phyloP scores from a whole-genome alignment of 2,329 filamentous ascomycete species.

The Cercospora janseana region DNA sequence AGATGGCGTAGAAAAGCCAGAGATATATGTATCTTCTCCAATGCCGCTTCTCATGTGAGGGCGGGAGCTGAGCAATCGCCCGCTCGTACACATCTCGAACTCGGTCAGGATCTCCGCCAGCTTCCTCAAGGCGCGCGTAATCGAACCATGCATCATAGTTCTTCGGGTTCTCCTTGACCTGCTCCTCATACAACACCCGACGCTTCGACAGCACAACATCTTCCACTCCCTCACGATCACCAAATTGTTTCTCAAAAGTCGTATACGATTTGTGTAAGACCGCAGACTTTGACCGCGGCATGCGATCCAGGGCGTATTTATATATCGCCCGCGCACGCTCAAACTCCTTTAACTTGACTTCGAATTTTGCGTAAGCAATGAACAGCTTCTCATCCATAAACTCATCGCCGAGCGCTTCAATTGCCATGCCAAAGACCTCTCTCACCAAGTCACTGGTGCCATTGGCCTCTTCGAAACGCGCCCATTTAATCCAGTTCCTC shows the following conservation, averaged over 20 bases:
- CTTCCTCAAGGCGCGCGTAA: conserved; percentile 86
- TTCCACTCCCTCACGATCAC: conserved; percentile 87
- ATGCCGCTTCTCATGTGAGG: conserved; percentile 92
- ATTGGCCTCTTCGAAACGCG: conserved; percentile 92
- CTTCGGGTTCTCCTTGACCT: conserved; percentile 88
- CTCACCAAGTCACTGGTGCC: conserved; percentile 88
- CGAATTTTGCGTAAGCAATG: conserved; percentile 91
- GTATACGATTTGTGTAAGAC: conserved; percentile 90
- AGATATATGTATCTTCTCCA: conserved; percentile 97
- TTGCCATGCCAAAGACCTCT: conserved; percentile 83
- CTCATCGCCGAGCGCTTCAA: conserved; percentile 87
- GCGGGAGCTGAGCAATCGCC: conserved; percentile 91
- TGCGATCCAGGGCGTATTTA: conserved; percentile 90
- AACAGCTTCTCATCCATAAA: conserved; percentile 96
- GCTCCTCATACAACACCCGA: conserved; percentile 88
- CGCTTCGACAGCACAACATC: conserved; percentile 95
- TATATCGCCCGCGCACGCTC: conserved; percentile 92
- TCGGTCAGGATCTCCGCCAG: conserved; percentile 74
- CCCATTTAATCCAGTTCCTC: conserved; percentile 98
- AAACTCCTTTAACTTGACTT: conserved; percentile 91
- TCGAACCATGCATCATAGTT: conserved; percentile 99
- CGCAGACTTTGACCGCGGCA: conserved; percentile 82
- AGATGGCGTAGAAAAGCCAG: conserved; percentile 96
- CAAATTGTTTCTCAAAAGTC: conserved; percentile 97
- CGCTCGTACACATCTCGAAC: conserved; percentile 92